Percentiles rank a stretch among this genome's conserved stretches.
These are phyloP conservation scores for Diaporthe destruens DNA, from an alignment of 2,329 filamentous ascomycete species.

Conservation along the genomic window DNA sequence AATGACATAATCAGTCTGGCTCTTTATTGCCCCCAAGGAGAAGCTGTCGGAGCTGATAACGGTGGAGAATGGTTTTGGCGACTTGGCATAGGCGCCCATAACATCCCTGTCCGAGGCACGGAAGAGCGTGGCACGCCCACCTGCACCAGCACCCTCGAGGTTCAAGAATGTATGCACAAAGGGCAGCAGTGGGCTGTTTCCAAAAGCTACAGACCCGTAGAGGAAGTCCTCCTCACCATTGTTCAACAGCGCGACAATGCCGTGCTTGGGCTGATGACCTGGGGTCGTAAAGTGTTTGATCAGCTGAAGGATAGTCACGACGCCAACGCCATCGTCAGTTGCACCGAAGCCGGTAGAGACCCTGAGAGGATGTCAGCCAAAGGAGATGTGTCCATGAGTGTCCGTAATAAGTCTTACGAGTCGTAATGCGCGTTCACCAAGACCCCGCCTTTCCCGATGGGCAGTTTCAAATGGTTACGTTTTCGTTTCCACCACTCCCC, in stretches of 20 bases:
- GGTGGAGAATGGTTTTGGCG: slow-evolving; percentile 83
- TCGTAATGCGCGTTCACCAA: slow-evolving; percentile 97
- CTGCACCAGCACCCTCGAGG: slow-evolving; percentile 93
- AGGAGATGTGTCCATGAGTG: not conserved
- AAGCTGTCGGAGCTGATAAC: slow-evolving; percentile 89
- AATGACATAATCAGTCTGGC: slow-evolving; percentile 90
- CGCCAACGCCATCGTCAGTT: slow-evolving; percentile 93
- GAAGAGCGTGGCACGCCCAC: slow-evolving; percentile 88
- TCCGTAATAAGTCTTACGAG: slow-evolving; percentile 57
- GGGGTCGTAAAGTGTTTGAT: slow-evolving; percentile 85
- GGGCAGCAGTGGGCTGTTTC: slow-evolving; percentile 82
- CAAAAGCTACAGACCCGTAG: slow-evolving; percentile 87
- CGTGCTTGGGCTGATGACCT: slow-evolving; percentile 79
- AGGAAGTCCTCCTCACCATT: slow-evolving; percentile 96
- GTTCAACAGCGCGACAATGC: slow-evolving; percentile 88
- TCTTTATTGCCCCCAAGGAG: slow-evolving; percentile 80
- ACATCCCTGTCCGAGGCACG: slow-evolving; percentile 89
- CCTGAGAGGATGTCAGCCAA: slow-evolving; percentile 38
- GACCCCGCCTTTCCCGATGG: slow-evolving; percentile 78
- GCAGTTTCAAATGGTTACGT: slow-evolving; percentile 56
- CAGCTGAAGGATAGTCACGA: slow-evolving; percentile 87
- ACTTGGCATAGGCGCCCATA: slow-evolving; percentile 80
- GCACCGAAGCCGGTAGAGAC: slow-evolving; percentile 93
- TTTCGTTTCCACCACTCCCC: slow-evolving; percentile 78
- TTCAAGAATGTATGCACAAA: slow-evolving; percentile 93